phyloP scores from a whole-genome alignment of 108 stramenopile genomes.

The Skeletonema costatum region DNA sequence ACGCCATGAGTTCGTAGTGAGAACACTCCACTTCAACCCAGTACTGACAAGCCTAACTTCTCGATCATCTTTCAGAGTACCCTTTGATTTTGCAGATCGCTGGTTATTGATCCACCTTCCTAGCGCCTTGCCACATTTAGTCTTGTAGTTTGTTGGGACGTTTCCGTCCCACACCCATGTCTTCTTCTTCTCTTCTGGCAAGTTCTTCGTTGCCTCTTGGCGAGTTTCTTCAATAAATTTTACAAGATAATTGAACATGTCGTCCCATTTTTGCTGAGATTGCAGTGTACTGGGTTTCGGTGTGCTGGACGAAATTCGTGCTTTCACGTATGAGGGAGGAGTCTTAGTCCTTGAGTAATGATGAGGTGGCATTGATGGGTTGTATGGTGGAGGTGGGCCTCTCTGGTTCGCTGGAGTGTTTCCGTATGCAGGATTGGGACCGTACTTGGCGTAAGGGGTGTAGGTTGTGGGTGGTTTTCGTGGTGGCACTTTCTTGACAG shows the following conservation, averaged over 20 bases:
- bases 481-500: conserved; percentile 47
- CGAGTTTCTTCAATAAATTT: conserved; percentile 73
- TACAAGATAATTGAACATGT: conserved; percentile 79
- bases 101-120: conserved; percentile 92
- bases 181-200: conserved; percentile 61
- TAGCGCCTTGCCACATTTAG: conserved; percentile 79
- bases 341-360: conserved; percentile 8
- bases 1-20: conserved; percentile 87
- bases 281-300: conserved; percentile 41
- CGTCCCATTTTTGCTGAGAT: conserved; percentile 87
- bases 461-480: conserved; percentile 5
- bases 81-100: conserved; percentile 84
- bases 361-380: conserved; percentile 14
- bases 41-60: conserved; percentile 78
- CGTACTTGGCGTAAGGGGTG: neutral
- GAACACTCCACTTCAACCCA: conserved; percentile 89
- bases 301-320: conserved; percentile 34
- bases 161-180: conserved; percentile 89
- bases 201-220: conserved; percentile 51
- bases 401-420: conserved; percentile 34
- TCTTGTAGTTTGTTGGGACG: conserved; percentile 63
- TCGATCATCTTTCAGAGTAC: conserved; percentile 74
- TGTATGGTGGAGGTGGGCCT: conserved; percentile 7
- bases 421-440: neutral
- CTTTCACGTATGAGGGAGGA: conserved; percentile 9